Evolutionary conservation across 257 asterid species (phyloP).

Genomic region (Lycium ferocissimum): DNA sequence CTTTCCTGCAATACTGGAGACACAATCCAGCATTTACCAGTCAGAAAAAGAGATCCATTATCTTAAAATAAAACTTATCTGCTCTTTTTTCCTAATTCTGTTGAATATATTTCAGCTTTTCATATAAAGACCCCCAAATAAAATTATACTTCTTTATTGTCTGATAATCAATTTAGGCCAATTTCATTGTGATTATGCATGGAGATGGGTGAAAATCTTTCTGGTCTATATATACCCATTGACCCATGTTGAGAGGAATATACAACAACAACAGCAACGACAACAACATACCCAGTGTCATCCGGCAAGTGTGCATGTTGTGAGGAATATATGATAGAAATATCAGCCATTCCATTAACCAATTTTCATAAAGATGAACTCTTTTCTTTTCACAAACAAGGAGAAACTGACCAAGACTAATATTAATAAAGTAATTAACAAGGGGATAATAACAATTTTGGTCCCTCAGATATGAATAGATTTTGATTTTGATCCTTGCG

Average conservation of each 20-base stretch:
- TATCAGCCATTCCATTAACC: neutral
- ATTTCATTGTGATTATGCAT: neutral
- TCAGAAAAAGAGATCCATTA: neutral
- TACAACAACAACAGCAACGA: too few species aligned
- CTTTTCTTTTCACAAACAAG: neutral
- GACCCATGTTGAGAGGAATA: constrained; percentile 2
- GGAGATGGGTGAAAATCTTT: neutral
- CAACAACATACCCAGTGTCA: too few species aligned
- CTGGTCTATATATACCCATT: neutral
- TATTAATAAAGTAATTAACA: neutral
- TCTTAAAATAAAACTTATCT: neutral
- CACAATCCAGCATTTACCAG: neutral
- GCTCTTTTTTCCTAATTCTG: neutral
- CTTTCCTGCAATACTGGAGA: constrained; percentile 85
- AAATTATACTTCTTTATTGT: neutral
- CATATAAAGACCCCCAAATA: neutral
- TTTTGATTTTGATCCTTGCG: too few species aligned
- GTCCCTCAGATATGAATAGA: too few species aligned
- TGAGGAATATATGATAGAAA: neutral
- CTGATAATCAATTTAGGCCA: neutral
- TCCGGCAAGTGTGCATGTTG: too few species aligned
- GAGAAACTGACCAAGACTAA: neutral
- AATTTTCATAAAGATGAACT: constrained; percentile 7
- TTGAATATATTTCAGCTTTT: constrained; percentile 3
- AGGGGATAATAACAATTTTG: too few species aligned